phyloP scores from a whole-genome alignment of 2,329 filamentous ascomycete species.

The Clonostachys sp. region DNA sequence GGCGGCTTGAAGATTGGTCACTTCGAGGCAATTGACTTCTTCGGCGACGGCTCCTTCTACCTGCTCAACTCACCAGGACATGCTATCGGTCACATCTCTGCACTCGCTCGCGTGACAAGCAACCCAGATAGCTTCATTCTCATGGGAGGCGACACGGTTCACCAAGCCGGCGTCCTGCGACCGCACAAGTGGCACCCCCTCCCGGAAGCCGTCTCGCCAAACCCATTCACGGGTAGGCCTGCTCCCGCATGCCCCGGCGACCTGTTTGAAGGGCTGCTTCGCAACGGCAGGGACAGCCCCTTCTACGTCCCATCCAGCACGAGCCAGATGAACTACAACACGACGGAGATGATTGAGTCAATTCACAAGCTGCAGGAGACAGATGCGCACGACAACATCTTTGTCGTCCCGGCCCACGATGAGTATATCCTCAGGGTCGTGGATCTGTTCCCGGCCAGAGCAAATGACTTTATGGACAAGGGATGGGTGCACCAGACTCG shows the following conservation, averaged over 20 bases:
- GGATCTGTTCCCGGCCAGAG: conserved; percentile 12
- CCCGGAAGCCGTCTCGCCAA: conserved; percentile 15
- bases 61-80: conserved; percentile 34
- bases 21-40: conserved; percentile 33
- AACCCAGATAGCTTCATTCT: conserved; percentile 29
- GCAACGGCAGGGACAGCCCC: neutral
- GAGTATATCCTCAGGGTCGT: conserved; percentile 6
- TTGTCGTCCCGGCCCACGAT: conserved; percentile 16
- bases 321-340: neutral
- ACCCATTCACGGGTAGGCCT: neutral
- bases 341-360: neutral
- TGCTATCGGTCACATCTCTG: conserved; percentile 32
- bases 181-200: conserved; percentile 25
- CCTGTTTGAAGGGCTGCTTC: neutral
- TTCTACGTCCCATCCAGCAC: neutral
- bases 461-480: conserved; percentile 13
- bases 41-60: conserved; percentile 34
- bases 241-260: neutral
- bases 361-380: conserved; percentile 7
- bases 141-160: conserved; percentile 36
- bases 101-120: conserved; percentile 27
- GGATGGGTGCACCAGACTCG: conserved; percentile 11
- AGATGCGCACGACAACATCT: conserved; percentile 13
- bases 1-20: conserved; percentile 20
- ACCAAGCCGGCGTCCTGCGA: conserved; percentile 28